Base-by-base conservation (phyloP, 2,329 filamentous ascomycete genomes). In the Aspergillus pseudonomiae region DNA sequence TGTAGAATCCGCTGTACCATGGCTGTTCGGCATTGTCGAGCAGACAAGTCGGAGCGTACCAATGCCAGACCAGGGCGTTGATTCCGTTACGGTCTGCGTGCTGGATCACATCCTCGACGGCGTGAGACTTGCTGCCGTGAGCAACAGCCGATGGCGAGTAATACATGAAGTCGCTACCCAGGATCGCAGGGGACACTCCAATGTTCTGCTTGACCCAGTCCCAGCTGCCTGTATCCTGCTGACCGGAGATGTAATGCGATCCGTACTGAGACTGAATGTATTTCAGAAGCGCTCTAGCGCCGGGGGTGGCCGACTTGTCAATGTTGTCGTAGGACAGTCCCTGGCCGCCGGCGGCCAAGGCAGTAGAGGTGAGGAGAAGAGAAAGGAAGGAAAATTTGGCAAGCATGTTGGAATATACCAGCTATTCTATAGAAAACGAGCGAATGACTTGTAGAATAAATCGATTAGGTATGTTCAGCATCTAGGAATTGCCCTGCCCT, bases 61-160 rank as follows among this genome's bases (percentile, higher is more conserved):
- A 65, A 26, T 65, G 63, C 63, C 63, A 65, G 19, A 62, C 60
- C 14, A 65, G 14, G 26, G 63, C 61, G 14, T 62, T 63, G 34
- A 65, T 65, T 3, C 60, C 63, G 4, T 48, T 48, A 10, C 43
- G 60, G n/a, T 61, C 11, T 16, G 53, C 39, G 34, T 57, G 57
- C 16, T 56, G 16, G 57, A 65, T 60, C 21, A 50, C 63, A 48
- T 65, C 63, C 32, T 65, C 63, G 26, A 60, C 46, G 34, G 63
- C 24, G 16, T 55, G 26, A 28, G 56, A 55, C 16, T 55, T 59
- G n/a, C 45, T 16, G 19, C 63, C 63, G 21, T 34, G 63, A 28
- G 32, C 41, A n/a, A 54, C 52, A 3, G 52, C 52, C 10, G 52
- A 54, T 9, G 52, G 52, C 30, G 52, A 63, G 53, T 59, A 53